Evolutionary conservation across 805 yeast genomes (phyloP).

Genomic region (Starmerella etchellsii): DNA sequence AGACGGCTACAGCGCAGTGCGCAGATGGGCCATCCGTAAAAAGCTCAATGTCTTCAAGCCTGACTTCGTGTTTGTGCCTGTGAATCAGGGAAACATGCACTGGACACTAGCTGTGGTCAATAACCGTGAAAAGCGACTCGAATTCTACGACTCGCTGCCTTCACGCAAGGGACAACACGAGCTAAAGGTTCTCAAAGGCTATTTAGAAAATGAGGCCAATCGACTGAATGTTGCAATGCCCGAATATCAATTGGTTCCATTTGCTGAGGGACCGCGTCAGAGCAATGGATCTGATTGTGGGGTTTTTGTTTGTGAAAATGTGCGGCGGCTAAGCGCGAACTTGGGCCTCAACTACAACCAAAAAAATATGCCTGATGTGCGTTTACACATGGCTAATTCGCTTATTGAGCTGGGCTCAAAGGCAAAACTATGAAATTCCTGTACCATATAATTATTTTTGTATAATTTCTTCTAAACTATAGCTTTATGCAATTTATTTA

Average conservation of each 20-base stretch:
- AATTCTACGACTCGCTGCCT: slow-evolving; percentile 65
- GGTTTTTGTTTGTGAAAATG: slow-evolving; percentile 74
- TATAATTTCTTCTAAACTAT: not conserved
- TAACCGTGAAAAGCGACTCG: slow-evolving; percentile 42
- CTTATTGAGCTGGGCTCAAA: not conserved
- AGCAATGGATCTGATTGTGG: slow-evolving; percentile 91
- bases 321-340: slow-evolving; percentile 45
- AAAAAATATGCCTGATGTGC: slow-evolving; percentile 51
- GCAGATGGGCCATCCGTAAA: slow-evolving; percentile 71
- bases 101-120: slow-evolving; percentile 85
- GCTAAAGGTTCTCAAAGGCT: slow-evolving; percentile 41
- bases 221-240: slow-evolving; percentile 30
- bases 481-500: not conserved
- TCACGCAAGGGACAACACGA: slow-evolving; percentile 25
- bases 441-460: not conserved
- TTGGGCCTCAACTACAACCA: slow-evolving; percentile 44
- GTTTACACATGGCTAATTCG: slow-evolving; percentile 50
- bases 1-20: slow-evolving; percentile 71
- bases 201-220: slow-evolving; percentile 55
- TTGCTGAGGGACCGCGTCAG: slow-evolving; percentile 62
- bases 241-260: slow-evolving; percentile 20
- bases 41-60: slow-evolving; percentile 51
- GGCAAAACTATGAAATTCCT: not conserved
- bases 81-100: slow-evolving; percentile 71
- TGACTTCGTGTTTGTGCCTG: slow-evolving; percentile 64